Base-by-base conservation (phyloP, 805 yeast species). In the Saccharomycopsis capsularis region DNA sequence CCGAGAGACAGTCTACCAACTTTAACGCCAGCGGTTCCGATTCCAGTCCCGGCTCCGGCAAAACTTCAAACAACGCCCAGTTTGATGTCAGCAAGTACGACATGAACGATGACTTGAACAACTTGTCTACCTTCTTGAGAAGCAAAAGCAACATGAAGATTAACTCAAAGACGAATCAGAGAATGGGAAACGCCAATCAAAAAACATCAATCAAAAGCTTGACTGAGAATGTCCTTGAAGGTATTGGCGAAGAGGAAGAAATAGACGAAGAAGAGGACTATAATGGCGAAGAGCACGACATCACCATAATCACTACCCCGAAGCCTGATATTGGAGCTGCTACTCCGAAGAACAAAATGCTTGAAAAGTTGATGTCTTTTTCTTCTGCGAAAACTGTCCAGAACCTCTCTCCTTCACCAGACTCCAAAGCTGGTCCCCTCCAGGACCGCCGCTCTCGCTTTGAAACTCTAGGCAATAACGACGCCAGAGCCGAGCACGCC, bases 1-100 rank as follows among this genome's bases (percentile, higher is more conserved):
- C 54, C n/a, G 40, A 50, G 30, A 36, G 54, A 43, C 54, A 50
- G 36, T 11, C 48, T 13, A 29, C 15, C 4, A 44, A 35, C 23
- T 19, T 15, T 22, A 29, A 7, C 11, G n/a, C n/a, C 3, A 39
- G 34, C 22, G 13, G 11, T 7, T 7, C 32, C 7, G 7, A 7
- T 13, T 35, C 38, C 6, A 13, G 32, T 11, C 44, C 32, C 7
- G n/a, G n/a, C n/a, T 9, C 11, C 32, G 13, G 32, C 13, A 24
- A 16, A 29, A 25, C 9, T 42, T 9, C 46, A 3, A 34, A 7
- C 32, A 47, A 47, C 7, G 18, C 15, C 7, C 45, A 19, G 5
- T 49, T 49, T 34, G 42, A 49, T 32, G 44, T 49, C 23, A 42
- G 25, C 15, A 34, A 47, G 11, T 47, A 51, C 21, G 40, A 42